These are phyloP conservation scores for Cucurbitaria berberidis DNA, from an alignment of 2,329 filamentous ascomycete genomes.

Conservation along the genomic window DNA sequence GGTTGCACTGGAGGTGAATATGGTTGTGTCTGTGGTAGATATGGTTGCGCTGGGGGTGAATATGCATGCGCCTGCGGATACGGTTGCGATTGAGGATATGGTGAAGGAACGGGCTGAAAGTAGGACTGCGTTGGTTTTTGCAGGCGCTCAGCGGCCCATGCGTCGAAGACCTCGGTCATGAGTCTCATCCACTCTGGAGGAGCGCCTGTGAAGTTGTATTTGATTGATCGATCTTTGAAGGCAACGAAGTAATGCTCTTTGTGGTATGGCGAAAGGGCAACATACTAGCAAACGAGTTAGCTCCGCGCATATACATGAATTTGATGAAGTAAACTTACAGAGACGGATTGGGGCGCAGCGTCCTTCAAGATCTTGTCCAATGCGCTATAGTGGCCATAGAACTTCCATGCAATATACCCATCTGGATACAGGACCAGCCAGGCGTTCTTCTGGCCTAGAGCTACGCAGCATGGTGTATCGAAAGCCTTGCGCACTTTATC, in stretches of 20 bases:
- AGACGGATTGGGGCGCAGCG: conserved; percentile 33
- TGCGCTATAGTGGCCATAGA: conserved; percentile 37
- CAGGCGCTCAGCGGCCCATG: conserved; percentile 37
- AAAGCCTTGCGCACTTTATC: conserved; percentile 43
- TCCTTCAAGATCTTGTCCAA: conserved; percentile 38
- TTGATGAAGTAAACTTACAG: conserved; percentile 26
- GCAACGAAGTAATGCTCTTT: conserved; percentile 43
- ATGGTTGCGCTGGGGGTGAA: conserved; percentile 5
- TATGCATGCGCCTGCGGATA: conserved; percentile 6
- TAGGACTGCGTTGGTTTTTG: conserved; percentile 23
- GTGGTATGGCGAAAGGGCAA: conserved; percentile 44
- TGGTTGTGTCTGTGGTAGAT: conserved; percentile 3
- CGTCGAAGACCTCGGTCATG: conserved; percentile 40
- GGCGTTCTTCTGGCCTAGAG: conserved; percentile 37
- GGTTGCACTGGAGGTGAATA: conserved; percentile 8
- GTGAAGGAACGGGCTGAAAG: background rate
- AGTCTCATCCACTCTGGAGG: conserved; percentile 43
- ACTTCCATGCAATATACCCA: conserved; percentile 41
- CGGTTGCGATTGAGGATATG: conserved; percentile 10
- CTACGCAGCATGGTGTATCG: conserved; percentile 39
- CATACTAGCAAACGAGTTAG: conserved; percentile 28
- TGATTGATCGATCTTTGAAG: conserved; percentile 39
- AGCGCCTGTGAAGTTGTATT: conserved; percentile 42
- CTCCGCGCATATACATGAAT: background rate
- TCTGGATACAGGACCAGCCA: conserved; percentile 46